Evolutionary conservation across 106 monocot species (phyloP), one percentile per base, ranked within the genome.

Genomic region (Cymbidium sinense): DNA sequence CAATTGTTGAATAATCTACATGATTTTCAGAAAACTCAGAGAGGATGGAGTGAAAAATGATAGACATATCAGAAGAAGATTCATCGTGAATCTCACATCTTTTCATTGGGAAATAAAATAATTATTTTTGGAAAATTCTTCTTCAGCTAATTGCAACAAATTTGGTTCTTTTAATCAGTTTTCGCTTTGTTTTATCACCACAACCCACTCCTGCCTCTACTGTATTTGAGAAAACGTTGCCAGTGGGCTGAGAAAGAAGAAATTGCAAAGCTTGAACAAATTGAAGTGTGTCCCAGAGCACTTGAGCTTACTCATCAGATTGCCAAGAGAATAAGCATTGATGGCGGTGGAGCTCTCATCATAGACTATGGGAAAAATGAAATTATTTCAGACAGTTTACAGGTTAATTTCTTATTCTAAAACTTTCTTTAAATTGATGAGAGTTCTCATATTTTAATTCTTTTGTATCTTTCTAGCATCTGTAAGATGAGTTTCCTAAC

Each of bases 281-380:
- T 98, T 69, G 98, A 98, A 86, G 87, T 98, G 21, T 90, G 92
- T 51, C 98, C 98, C 4, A 87, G 86, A 78, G 88, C 91, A 83
- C 89, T 98, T 85, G 98, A 98, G n/a, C 73, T 98, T 64, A 94
- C 87, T 34, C 71, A 84, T 73, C 75, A 82, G 79, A 98, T 98
- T 78, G 88, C 98, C 79, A 87, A 87, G 69, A 92, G 98, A 87
- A 83, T 98, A 78, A 86, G 88, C 61, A 79, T 75, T 34, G 92
- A 98, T 90, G 98, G 98, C 55, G 98, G 98, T 11, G 98, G 94
- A 43, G 98, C 98, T 69, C 91, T 98, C 74, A 98, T 98, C 44
- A 89, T 98, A 83, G 98, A 98, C 73, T 94, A 94, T 75, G 98
- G 98, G 9, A 87, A n/a, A 79, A 86, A 94, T 87, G 88, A 88